Evolutionary conservation across 306 rosid species (phyloP).

Genomic region (Benincasa hispida): DNA sequence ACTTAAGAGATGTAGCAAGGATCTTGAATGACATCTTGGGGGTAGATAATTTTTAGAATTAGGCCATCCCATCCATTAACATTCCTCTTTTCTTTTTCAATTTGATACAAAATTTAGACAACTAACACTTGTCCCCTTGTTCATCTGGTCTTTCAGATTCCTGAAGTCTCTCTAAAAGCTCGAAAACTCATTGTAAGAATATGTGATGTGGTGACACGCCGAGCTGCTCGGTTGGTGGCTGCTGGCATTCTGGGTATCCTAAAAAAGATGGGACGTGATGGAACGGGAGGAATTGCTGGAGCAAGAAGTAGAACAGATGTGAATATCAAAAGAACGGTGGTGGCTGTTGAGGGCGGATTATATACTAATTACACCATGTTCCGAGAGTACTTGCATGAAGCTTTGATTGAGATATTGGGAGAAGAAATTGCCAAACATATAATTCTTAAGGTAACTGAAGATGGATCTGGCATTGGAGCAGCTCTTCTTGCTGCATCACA

Average conservation of each 20-base stretch:
- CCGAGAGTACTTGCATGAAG: slow-evolving; percentile 74
- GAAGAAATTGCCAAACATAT: slow-evolving; percentile 65
- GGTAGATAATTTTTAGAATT: slow-evolving; percentile 23
- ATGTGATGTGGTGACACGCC: slow-evolving; percentile 63
- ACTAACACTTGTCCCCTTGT: background rate
- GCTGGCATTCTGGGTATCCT: slow-evolving; percentile 78
- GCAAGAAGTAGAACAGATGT: slow-evolving; percentile 47
- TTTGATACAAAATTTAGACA: background rate
- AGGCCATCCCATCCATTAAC: background rate
- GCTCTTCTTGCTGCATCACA: slow-evolving; percentile 77
- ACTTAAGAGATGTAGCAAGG: slow-evolving; percentile 49
- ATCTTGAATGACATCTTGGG: slow-evolving; percentile 48
- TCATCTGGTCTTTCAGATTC: slow-evolving; percentile 36
- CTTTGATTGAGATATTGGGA: slow-evolving; percentile 71
- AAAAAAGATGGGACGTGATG: slow-evolving; percentile 86
- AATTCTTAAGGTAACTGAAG: slow-evolving; percentile 64
- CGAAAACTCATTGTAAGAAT: slow-evolving; percentile 64
- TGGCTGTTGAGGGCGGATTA: slow-evolving; percentile 72
- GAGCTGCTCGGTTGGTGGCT: slow-evolving; percentile 84
- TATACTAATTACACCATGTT: slow-evolving; percentile 59
- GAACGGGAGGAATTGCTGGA: slow-evolving; percentile 73
- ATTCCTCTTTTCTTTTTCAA: background rate
- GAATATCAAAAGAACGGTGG: slow-evolving; percentile 59
- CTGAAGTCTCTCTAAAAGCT: slow-evolving; percentile 48
- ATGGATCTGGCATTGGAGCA: slow-evolving; percentile 84